phyloP scores from a whole-genome alignment of 2,329 filamentous ascomycete genomes.

The Hymenoscyphus salicellus region DNA sequence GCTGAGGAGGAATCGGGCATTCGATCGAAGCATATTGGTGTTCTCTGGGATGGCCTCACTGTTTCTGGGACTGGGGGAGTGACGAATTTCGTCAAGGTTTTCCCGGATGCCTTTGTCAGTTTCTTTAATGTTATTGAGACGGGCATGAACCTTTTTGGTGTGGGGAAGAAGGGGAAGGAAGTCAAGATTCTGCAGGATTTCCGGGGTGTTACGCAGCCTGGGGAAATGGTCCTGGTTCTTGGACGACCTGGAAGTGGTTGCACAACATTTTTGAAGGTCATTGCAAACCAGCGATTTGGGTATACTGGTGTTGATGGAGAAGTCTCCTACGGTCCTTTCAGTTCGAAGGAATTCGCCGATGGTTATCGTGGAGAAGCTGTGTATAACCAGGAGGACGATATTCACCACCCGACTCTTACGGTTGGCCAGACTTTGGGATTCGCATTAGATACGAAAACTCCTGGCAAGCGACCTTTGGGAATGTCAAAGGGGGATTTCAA shows the following conservation, averaged over 20 bases:
- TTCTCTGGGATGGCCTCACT: conserved; percentile 74
- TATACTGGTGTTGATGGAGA: conserved; percentile 52
- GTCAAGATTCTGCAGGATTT: conserved; percentile 72
- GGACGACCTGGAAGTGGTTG: conserved; percentile 44
- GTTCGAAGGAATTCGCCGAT: conserved; percentile 64
- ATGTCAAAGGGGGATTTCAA: conserved; percentile 74
- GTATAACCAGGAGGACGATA: conserved; percentile 83
- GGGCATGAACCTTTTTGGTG: conserved; percentile 59
- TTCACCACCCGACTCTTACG: conserved; percentile 78
- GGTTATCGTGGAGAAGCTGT: conserved; percentile 77
- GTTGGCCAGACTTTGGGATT: conserved; percentile 86
- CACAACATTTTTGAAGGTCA: conserved; percentile 53
- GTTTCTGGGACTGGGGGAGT: conserved; percentile 73
- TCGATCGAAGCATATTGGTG: conserved; percentile 74
- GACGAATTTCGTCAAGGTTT: conserved; percentile 68
- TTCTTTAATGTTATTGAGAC: conserved; percentile 75
- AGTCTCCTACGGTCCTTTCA: conserved; percentile 73
- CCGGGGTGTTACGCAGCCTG: conserved; percentile 67
- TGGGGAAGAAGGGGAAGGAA: conserved; percentile 66
- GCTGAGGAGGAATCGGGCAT: conserved; percentile 77
- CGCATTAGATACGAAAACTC: conserved; percentile 79
- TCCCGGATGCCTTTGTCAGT: conserved; percentile 67
- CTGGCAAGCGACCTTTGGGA: conserved; percentile 72
- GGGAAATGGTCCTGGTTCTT: conserved; percentile 66
- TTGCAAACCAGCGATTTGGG: conserved; percentile 54